Conservation (phyloP, 2,329 filamentous ascomycete genomes). For the Trichoderma harzianum region DNA sequence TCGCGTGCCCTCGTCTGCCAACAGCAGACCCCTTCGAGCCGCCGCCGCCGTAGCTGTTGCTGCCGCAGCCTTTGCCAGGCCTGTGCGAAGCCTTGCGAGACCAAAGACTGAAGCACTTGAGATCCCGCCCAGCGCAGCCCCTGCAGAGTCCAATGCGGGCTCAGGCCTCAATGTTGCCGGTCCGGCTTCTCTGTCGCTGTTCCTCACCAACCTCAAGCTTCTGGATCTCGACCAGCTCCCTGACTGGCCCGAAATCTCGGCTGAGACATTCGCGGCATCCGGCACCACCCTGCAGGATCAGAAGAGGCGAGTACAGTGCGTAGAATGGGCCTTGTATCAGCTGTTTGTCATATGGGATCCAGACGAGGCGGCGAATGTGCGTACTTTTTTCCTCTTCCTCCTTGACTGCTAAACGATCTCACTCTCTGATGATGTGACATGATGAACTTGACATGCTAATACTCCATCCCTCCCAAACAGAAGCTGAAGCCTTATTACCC, state of each 20-base stretch:
- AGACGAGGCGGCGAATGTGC: slow-evolving; percentile 68
- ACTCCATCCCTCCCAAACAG: slow-evolving; percentile 41
- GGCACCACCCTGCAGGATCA: slow-evolving; percentile 67
- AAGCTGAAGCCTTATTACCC: slow-evolving; percentile 91
- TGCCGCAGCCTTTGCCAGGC: slow-evolving; percentile 6
- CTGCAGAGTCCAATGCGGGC: slow-evolving; percentile 2
- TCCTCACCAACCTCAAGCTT: slow-evolving; percentile 79
- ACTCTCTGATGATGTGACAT: background rate
- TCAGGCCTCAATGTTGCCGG: background rate
- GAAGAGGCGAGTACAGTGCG: slow-evolving; percentile 75
- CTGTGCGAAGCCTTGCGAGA: slow-evolving; percentile 2
- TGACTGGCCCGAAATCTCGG: slow-evolving; percentile 77
- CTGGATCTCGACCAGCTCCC: slow-evolving; percentile 71
- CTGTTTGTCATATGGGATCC: slow-evolving; percentile 83
- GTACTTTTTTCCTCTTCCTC: slow-evolving; percentile 21
- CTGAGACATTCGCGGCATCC: slow-evolving; percentile 61
- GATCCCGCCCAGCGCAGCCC: slow-evolving; percentile 2
- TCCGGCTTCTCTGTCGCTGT: slow-evolving; percentile 39
- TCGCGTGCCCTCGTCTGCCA: slow-evolving; percentile 15
- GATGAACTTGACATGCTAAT: slow-evolving; percentile 10
- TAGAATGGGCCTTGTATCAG: slow-evolving; percentile 90
- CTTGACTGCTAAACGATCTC: background rate
- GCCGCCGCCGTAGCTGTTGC: slow-evolving; percentile 10
- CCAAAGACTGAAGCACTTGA: background rate
- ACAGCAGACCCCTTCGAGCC: slow-evolving; percentile 2